A percentile compares a stretch with the other conserved stretches of the same genome.
Evolutionary conservation across 768 basidiomycete species (phyloP).

Genomic region (Pisolithus microcarpus): DNA sequence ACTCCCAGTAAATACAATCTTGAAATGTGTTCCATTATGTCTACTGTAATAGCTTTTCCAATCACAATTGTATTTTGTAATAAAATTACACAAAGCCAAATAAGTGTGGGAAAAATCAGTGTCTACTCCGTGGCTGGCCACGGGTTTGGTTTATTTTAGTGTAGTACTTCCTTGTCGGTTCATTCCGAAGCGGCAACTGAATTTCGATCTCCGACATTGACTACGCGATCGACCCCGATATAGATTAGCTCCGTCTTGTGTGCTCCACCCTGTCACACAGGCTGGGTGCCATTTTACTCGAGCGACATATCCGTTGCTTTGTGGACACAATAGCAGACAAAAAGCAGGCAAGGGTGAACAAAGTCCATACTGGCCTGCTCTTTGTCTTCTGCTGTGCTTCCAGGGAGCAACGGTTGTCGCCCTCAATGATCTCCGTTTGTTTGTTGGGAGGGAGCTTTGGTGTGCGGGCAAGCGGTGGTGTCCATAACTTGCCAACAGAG

Average conservation of each 20-base stretch:
- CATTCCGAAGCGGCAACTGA: not conserved
- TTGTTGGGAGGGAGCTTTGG: not conserved
- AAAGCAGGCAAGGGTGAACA: not conserved
- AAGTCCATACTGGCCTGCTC: not conserved
- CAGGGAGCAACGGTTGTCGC: not conserved
- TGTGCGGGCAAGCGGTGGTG: slow-evolving; percentile 22
- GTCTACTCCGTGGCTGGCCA: too few species aligned
- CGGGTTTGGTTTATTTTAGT: too few species aligned
- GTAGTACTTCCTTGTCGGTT: not conserved
- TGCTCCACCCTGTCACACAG: not conserved
- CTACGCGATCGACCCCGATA: not conserved
- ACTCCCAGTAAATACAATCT: too few species aligned
- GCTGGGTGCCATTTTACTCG: not conserved
- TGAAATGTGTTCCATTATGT: too few species aligned
- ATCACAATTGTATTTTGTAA: too few species aligned
- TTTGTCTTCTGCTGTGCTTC: not conserved
- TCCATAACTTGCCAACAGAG: slow-evolving; percentile 46
- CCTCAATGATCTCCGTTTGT: not conserved
- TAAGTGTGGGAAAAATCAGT: too few species aligned
- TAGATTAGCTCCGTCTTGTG: not conserved
- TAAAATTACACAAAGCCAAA: too few species aligned
- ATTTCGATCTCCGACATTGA: not conserved
- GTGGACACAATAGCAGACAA: not conserved
- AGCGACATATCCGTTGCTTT: not conserved
- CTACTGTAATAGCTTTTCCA: too few species aligned